These are phyloP conservation scores for Penicillium steckii DNA, from an alignment of 495 filamentous ascomycete species.

Conservation along the genomic window DNA sequence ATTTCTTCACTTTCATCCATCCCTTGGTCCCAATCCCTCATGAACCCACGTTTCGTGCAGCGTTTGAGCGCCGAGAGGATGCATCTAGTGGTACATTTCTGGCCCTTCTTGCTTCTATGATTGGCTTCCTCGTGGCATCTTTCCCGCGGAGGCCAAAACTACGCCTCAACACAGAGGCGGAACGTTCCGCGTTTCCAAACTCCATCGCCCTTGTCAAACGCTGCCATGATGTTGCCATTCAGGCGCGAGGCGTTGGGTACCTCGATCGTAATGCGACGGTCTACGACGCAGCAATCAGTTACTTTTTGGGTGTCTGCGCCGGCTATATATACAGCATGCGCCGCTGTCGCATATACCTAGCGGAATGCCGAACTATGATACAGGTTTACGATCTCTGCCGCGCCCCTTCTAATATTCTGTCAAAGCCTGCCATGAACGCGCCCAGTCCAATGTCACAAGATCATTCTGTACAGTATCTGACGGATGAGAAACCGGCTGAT, in stretches of 20 bases:
- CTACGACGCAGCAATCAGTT: conserved; percentile 84
- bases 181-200: conserved; percentile 52
- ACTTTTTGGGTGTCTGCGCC: conserved; percentile 71
- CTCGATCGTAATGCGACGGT: conserved; percentile 65
- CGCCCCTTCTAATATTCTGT: conserved; percentile 29
- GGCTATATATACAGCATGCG: conserved; percentile 68
- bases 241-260: conserved; percentile 69
- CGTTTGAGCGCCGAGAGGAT: conserved; percentile 70
- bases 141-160: conserved; percentile 75
- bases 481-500: conserved; percentile 42
- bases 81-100: conserved; percentile 65
- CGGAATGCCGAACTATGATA: conserved; percentile 70
- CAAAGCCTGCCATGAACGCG: conserved; percentile 9
- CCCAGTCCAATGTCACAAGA: conserved; percentile 31
- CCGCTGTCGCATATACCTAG: conserved; percentile 65
- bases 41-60: conserved; percentile 76
- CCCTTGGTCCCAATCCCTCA: conserved; percentile 84
- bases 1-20: conserved; percentile 89
- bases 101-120: conserved; percentile 78
- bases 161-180: conserved; percentile 62
- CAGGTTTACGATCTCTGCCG: conserved; percentile 64
- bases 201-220: conserved; percentile 69
- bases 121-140: conserved; percentile 71
- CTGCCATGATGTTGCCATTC: conserved; percentile 69
- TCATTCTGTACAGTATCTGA: conserved; percentile 14